phyloP scores from a whole-genome alignment of 2,329 filamentous ascomycete species.

The Plenodomus lindquistii region DNA sequence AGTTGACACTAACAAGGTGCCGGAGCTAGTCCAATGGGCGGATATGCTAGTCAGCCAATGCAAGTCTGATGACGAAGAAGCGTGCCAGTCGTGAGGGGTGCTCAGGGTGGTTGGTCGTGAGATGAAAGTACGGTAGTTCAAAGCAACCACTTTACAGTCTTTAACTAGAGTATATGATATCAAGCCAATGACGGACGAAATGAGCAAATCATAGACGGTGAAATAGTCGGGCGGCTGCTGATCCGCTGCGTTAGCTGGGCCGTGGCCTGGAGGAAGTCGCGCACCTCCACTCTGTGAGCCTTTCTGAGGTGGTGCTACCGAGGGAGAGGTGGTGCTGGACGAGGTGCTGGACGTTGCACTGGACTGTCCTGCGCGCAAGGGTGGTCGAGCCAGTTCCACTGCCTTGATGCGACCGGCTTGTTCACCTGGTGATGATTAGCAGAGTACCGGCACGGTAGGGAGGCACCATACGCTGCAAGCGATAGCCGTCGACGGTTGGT shows the following conservation, averaged over 20 bases:
- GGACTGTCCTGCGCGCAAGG: slow-evolving; percentile 26
- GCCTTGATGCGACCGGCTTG: slow-evolving; percentile 39
- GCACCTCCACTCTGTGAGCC: slow-evolving; percentile 18
- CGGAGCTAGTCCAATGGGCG: slow-evolving; percentile 41
- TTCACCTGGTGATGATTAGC: slow-evolving; percentile 36
- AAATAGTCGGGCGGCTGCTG: slow-evolving; percentile 35
- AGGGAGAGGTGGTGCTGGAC: slow-evolving; percentile 20
- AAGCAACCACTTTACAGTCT: slow-evolving; percentile 35
- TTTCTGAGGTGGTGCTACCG: slow-evolving; percentile 23
- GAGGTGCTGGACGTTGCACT: slow-evolving; percentile 14
- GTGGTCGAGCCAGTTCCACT: slow-evolving; percentile 37
- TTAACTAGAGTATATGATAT: slow-evolving; percentile 40
- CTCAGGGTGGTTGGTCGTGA: slow-evolving; percentile 20
- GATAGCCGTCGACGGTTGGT: slow-evolving; percentile 34
- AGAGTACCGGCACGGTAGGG: neutral
- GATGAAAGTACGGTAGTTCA: slow-evolving; percentile 45
- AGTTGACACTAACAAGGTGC: slow-evolving; percentile 38
- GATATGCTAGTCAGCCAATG: slow-evolving; percentile 36
- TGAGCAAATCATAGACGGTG: slow-evolving; percentile 44
- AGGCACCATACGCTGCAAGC: slow-evolving; percentile 32
- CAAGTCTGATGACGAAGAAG: slow-evolving; percentile 1
- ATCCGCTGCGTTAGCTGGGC: slow-evolving; percentile 14
- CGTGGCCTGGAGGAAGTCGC: slow-evolving; percentile 21
- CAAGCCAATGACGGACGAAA: slow-evolving; percentile 41
- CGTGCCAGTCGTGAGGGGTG: slow-evolving; percentile 3